These are phyloP conservation scores for Aspergillus udagawae DNA, from an alignment of 2,329 filamentous ascomycete species.

Conservation along the genomic window DNA sequence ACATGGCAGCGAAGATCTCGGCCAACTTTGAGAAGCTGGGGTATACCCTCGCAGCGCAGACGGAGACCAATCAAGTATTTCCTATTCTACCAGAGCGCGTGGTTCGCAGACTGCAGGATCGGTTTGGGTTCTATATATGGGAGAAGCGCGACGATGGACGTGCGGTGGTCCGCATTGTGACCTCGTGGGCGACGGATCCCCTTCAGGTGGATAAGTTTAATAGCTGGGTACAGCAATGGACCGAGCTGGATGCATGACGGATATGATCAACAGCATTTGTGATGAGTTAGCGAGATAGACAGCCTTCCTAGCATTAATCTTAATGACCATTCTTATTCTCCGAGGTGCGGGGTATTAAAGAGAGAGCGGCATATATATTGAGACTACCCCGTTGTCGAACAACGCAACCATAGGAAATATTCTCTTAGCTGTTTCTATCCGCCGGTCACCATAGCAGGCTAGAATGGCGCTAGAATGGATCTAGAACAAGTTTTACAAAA, in stretches of 20 bases:
- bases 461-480: neutral
- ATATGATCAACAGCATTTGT: neutral
- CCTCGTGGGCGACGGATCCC: conserved; percentile 49
- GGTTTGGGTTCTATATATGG: conserved; percentile 49
- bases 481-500: neutral
- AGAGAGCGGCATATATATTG: no score
- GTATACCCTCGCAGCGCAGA: conserved; percentile 41
- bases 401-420: neutral
- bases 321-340: neutral
- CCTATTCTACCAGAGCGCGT: conserved; percentile 40
- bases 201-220: conserved; percentile 39
- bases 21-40: conserved; percentile 42
- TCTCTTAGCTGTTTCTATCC: neutral
- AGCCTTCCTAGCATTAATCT: neutral
- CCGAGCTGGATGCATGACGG: conserved; percentile 1
- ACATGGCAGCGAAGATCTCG: conserved; percentile 44
- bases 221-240: conserved; percentile 26
- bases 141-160: conserved; percentile 39
- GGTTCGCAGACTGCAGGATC: conserved; percentile 39
- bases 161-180: conserved; percentile 45
- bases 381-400: neutral
- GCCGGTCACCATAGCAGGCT: no score
- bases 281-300: neutral
- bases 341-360: no score
- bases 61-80: conserved; percentile 53